Base-by-base conservation (phyloP, 73 alveolate genomes). In the Paramecium tetraurelia region DNA sequence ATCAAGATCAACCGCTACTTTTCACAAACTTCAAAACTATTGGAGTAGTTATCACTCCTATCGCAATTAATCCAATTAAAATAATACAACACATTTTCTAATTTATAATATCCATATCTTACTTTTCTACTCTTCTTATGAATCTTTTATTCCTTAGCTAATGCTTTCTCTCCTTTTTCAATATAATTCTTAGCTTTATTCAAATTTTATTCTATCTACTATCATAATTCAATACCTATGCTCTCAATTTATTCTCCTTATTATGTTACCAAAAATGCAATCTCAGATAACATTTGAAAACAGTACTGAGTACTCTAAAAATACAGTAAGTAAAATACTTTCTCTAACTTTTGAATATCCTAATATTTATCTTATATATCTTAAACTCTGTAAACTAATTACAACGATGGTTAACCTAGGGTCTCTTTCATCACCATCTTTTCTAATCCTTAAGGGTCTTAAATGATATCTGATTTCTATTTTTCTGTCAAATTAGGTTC, bases 21-120 rank as follows among this genome's bases (percentile, higher is more conserved):
- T 76, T 41, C 43, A 41, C 72, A 76, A 76, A 76, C 16, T 76
- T 76, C 70, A 76, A 38, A 4, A 76, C 48, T 24, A 76, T 76
- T 41, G 89, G 72, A 9, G 70, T 18, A 12, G 89, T 38, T 9
- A 76, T 24, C 1, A 71, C 89, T 16, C 41, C 43, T 68, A 76
- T 24, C 0, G 89, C 89, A 38, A 76, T 76, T 68, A 76, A 76
- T 38, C 89, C 89, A 44, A 80, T 80, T 11, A 43, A 44, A 10
- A 80, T 80, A 8, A 44, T 80, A 21, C 76, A 80, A 80, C 75
- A 80, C 90, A 80, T 80, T 80, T 44, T 80, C 90, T 80, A 80
- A n/a, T 9, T 3, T 10, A 38, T 14, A 18, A 41, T 16, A 44
- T 0, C 8, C 21, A 20, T n/a, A 7, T 14, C n/a, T 48, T 77